phyloP scores from a whole-genome alignment of 1,139 yeast genomes.

The Zygotorulaspora mrakii region DNA sequence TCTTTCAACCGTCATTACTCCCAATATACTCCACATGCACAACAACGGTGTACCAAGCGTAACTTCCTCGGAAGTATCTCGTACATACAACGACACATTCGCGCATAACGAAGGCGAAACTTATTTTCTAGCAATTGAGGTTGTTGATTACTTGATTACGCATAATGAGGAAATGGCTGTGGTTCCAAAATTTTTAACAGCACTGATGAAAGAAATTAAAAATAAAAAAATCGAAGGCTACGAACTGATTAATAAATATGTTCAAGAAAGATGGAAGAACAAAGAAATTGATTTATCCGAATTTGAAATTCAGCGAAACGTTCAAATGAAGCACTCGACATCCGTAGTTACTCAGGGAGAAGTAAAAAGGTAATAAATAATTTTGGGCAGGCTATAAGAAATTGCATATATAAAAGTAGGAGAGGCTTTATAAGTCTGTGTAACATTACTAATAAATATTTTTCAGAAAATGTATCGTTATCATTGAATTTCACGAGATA shows the following conservation, averaged over 20 bases:
- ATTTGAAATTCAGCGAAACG: slow-evolving; percentile 15
- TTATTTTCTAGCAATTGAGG: slow-evolving; percentile 87
- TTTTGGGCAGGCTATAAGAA: background rate
- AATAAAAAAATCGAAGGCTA: slow-evolving; percentile 25
- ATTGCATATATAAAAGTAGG: too few species aligned
- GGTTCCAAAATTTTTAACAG: slow-evolving; percentile 58
- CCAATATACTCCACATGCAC: slow-evolving; percentile 68
- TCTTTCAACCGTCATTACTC: slow-evolving; percentile 92
- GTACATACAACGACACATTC: slow-evolving; percentile 38
- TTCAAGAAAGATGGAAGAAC: slow-evolving; percentile 15
- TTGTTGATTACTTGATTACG: slow-evolving; percentile 78
- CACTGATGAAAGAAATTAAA: slow-evolving; percentile 38
- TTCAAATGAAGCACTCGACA: slow-evolving; percentile 17
- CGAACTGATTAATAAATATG: slow-evolving; percentile 22
- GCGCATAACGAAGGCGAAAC: slow-evolving; percentile 62
- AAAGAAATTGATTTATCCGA: slow-evolving; percentile 19
- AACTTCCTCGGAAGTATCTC: slow-evolving; percentile 30
- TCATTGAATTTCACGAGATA: too few species aligned
- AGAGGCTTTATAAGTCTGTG: background rate
- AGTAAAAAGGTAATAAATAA: slow-evolving; percentile 6
- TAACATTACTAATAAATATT: slow-evolving; percentile 1
- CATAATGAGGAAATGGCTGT: slow-evolving; percentile 75
- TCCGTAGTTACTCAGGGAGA: slow-evolving; percentile 16
- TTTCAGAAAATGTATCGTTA: too few species aligned
- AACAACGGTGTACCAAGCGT: slow-evolving; percentile 35